Conservation (phyloP, 2,329 filamentous ascomycete genomes). For the Xylariales sp. region DNA sequence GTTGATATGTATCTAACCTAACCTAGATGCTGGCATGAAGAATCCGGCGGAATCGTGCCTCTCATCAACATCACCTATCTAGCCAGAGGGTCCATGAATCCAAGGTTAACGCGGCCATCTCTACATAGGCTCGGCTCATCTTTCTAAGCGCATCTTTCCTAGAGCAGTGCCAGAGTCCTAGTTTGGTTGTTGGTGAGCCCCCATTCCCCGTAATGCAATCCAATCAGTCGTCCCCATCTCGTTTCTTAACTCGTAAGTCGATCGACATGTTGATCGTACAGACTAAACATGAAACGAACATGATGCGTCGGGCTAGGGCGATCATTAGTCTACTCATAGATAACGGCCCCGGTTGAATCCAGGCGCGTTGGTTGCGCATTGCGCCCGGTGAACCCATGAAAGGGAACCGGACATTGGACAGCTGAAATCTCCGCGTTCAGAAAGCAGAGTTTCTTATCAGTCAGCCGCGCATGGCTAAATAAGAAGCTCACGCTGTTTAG, state of each 20-base stretch:
- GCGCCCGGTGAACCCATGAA: not conserved
- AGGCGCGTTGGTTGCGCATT: not conserved
- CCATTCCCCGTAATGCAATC: not conserved
- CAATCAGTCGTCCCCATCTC: not conserved
- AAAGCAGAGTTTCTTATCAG: slow-evolving; percentile 2
- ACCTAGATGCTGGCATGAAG: not conserved
- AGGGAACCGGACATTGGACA: not conserved
- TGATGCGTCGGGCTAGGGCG: not conserved
- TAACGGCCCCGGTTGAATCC: not conserved
- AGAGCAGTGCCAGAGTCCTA: not conserved
- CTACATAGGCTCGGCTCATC: not conserved
- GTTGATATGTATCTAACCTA: not conserved
- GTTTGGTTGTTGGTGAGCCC: not conserved
- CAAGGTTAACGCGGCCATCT: not conserved
- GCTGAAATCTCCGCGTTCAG: not conserved
- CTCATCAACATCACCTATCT: not conserved
- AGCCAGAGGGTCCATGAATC: not conserved
- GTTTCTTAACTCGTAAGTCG: not conserved
- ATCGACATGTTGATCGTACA: not conserved
- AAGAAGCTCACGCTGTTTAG: not conserved
- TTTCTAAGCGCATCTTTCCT: no score
- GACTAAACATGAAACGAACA: slow-evolving; percentile 9
- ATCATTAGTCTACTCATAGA: not conserved
- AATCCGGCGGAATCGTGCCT: not conserved
- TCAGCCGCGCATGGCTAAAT: no score